A percentile compares a stretch with the other conserved stretches of the same genome.
Evolutionary conservation across 495 filamentous ascomycete species (phyloP).

Genomic region (Lophiotrema nucula): DNA sequence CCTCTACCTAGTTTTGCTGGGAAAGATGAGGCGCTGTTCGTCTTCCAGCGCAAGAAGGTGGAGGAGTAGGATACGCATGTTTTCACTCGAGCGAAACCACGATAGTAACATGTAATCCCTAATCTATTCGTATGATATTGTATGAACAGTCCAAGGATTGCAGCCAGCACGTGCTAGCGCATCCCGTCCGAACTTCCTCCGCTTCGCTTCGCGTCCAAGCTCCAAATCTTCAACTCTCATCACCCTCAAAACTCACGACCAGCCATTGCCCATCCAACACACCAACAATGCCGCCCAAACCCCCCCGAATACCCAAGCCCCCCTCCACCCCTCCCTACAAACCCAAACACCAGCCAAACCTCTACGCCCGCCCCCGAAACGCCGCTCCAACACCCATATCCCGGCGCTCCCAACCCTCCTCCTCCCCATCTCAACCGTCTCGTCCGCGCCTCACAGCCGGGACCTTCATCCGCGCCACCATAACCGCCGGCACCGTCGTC

Average conservation of each 20-base stretch:
- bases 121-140: too few relatives aligned
- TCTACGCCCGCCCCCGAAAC: neutral
- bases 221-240: too few relatives aligned
- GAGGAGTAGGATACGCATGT: neutral
- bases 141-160: too few relatives aligned
- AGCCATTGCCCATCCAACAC: neutral
- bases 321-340: neutral
- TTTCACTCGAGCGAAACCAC: neutral
- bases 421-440: neutral
- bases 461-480: too few relatives aligned
- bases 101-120: neutral
- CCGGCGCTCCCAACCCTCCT: neutral
- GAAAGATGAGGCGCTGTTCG: constrained; percentile 46
- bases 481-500: neutral
- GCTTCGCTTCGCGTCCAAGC: too few relatives aligned
- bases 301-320: neutral
- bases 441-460: too few relatives aligned
- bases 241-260: too few relatives aligned
- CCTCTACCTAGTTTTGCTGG: constrained; percentile 47
- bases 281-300: neutral
- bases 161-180: too few relatives aligned
- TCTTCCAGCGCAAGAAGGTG: constrained; percentile 38
- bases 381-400: neutral
- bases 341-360: neutral
- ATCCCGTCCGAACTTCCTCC: too few relatives aligned